Evolutionary conservation across 768 basidiomycete species (phyloP).

Genomic region (Tulasnella sp.): DNA sequence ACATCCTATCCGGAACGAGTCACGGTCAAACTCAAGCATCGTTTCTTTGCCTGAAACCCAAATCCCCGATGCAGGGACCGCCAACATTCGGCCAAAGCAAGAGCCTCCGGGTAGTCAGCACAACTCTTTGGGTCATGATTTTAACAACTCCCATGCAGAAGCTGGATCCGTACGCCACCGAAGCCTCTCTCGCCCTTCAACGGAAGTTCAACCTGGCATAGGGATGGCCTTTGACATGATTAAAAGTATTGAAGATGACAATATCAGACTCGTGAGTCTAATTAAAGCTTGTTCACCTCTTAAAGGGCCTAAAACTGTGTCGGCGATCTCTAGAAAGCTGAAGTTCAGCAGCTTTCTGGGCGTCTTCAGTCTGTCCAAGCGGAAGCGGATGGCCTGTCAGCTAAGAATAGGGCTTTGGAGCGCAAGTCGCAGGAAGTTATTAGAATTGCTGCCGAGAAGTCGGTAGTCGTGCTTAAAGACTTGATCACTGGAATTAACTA

Average conservation of each 20-base stretch:
- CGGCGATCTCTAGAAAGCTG: not conserved
- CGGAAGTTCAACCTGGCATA: not conserved
- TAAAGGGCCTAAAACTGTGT: not conserved
- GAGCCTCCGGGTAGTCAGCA: not conserved
- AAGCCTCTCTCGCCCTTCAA: not conserved
- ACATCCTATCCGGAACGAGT: not conserved
- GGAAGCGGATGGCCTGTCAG: not conserved
- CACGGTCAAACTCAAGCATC: not conserved
- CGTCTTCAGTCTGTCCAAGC: not conserved
- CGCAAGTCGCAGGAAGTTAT: not conserved
- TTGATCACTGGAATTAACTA: not conserved
- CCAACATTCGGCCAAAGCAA: not conserved
- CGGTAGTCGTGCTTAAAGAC: not conserved
- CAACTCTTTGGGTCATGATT: not conserved
- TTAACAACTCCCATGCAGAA: not conserved
- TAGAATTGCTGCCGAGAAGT: not conserved
- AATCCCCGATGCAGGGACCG: not conserved
- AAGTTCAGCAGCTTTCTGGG: not conserved
- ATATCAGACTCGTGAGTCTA: not conserved
- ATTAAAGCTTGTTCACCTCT: not conserved
- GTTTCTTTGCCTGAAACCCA: not conserved
- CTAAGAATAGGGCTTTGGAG: not conserved
- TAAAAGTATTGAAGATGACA: not conserved
- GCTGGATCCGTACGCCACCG: not conserved
- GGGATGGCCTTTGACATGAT: not conserved